These are phyloP conservation scores for Coccomyxa subellipsoidea DNA, from an alignment of 163 green algal genomes.

Conservation along the genomic window DNA sequence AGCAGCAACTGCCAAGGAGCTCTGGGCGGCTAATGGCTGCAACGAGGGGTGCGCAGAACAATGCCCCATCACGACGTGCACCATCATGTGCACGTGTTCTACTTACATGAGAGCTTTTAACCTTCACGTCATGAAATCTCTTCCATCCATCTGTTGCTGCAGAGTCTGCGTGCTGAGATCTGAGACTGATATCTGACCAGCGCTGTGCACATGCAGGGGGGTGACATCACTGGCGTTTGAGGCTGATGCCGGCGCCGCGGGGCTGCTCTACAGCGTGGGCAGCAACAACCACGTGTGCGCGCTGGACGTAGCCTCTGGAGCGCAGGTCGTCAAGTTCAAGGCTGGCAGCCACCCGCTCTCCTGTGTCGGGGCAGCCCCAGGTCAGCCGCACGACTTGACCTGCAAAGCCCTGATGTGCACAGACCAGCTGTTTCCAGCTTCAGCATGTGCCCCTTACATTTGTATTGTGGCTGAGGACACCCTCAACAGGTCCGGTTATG, in stretches of 20 bases:
- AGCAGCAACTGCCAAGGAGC: conserved; percentile 21
- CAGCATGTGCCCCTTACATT: too few species aligned
- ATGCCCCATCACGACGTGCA: too few species aligned
- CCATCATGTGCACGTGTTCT: too few species aligned
- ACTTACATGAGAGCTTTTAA: too few species aligned
- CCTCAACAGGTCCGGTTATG: too few species aligned
- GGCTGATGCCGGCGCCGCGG: background rate
- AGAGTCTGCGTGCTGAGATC: too few species aligned
- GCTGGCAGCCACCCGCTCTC: conserved; percentile 27
- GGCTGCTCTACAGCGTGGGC: conserved; percentile 3
- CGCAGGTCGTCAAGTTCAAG: conserved; percentile 13
- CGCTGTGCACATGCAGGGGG: conserved; percentile 15
- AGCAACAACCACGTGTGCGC: background rate
- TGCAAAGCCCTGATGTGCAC: too few species aligned
- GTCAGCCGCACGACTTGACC: background rate
- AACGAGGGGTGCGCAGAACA: conserved; percentile 39
- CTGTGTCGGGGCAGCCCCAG: background rate
- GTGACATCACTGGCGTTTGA: conserved; percentile 22
- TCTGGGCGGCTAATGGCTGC: conserved; percentile 16
- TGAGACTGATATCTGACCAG: background rate
- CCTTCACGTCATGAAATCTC: too few species aligned
- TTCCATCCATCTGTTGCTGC: too few species aligned
- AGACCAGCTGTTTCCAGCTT: too few species aligned
- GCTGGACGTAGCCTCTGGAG: conserved; percentile 9
- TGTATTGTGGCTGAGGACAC: too few species aligned